These are phyloP conservation scores for Condylostoma magnum DNA, from an alignment of 169 alveolate species.

Conservation along the genomic window DNA sequence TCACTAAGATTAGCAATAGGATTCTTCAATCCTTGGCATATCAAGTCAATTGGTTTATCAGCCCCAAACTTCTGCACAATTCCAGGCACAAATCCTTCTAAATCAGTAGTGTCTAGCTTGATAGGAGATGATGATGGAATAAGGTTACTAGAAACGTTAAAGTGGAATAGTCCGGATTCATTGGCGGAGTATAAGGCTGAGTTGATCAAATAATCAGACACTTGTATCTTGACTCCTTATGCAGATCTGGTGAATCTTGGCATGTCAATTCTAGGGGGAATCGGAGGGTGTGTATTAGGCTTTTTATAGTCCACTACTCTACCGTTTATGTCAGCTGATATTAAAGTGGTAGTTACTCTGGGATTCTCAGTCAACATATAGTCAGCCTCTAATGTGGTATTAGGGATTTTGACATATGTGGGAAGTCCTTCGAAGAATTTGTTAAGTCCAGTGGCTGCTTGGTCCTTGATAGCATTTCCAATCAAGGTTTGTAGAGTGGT, in stretches of 20 bases:
- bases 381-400: not conserved
- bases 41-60: not conserved
- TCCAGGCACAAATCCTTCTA: slow-evolving; percentile 10
- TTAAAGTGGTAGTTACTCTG: not conserved
- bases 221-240: not conserved
- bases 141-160: not conserved
- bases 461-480: too few species aligned
- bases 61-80: not conserved
- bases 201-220: slow-evolving; percentile 8
- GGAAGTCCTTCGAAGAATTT: not conserved
- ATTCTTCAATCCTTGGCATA: not conserved
- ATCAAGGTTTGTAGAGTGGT: too few species aligned
- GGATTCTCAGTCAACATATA: not conserved
- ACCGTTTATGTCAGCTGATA: not conserved
- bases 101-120: not conserved
- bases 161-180: not conserved
- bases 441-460: too few species aligned
- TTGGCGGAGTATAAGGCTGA: slow-evolving; percentile 7
- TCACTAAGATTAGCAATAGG: too few species aligned
- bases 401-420: not conserved
- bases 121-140: not conserved
- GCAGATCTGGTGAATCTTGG: not conserved
- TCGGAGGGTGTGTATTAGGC: not conserved
- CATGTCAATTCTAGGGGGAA: not conserved
- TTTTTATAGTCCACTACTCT: not conserved